Evolutionary conservation across 148 eudicot species (phyloP).

Genomic region (Pouteria glomerata): DNA sequence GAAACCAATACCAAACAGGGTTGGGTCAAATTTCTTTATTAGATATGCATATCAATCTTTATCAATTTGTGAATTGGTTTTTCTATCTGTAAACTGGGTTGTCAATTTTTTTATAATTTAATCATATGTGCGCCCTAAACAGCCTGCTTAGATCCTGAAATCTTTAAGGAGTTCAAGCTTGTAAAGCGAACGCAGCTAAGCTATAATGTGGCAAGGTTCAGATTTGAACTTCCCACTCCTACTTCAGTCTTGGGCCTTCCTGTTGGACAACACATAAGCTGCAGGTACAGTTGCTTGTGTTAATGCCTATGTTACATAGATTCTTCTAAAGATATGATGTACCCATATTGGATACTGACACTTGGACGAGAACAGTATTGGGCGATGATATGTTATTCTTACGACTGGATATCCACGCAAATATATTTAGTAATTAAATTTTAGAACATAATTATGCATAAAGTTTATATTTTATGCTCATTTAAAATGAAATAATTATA

Average conservation of each 20-base stretch:
- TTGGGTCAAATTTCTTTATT: not conserved
- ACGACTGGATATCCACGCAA: too few species aligned
- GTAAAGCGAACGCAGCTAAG: conserved; percentile 68
- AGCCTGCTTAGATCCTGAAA: conserved; percentile 81
- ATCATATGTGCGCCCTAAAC: conserved; percentile 5
- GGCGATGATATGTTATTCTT: too few species aligned
- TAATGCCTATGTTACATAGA: too few species aligned
- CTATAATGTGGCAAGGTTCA: conserved; percentile 90
- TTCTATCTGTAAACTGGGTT: not conserved
- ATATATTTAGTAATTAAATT: too few species aligned
- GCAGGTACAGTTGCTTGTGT: conserved; percentile 49
- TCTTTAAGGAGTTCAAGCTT: conserved; percentile 82
- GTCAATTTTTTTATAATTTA: not conserved
- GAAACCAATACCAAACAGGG: too few species aligned
- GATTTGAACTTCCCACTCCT: conserved; percentile 77
- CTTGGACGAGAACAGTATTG: too few species aligned
- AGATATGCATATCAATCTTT: not conserved
- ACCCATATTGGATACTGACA: too few species aligned
- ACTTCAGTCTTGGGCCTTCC: conserved; percentile 93
- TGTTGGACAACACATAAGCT: conserved; percentile 89
- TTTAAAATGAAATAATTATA: too few species aligned
- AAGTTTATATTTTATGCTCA: too few species aligned
- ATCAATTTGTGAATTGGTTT: not conserved
- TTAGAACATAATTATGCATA: too few species aligned
- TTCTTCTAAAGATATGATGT: too few species aligned